Evolutionary conservation across 179 eudicot genomes (phyloP).

Genomic region (Corrigiola litoralis): DNA sequence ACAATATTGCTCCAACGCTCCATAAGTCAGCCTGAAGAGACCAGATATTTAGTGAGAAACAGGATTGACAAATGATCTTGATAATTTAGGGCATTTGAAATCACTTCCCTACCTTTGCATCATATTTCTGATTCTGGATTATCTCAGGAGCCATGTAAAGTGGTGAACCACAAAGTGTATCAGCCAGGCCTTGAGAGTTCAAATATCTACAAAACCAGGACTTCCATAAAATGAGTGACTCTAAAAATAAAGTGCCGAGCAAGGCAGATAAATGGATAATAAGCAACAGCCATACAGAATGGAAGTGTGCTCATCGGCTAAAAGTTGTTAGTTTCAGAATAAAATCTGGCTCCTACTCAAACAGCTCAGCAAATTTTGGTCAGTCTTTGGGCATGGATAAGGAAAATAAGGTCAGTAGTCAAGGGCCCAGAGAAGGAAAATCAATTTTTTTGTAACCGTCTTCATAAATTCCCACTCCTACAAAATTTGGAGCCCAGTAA

Average conservation of each 20-base stretch:
- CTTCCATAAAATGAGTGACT: constrained; percentile 3
- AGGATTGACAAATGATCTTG: not conserved
- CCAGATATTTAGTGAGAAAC: not conserved
- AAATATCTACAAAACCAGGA: constrained; percentile 34
- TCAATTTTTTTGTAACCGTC: too few relatives aligned
- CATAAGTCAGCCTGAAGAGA: constrained; percentile 50
- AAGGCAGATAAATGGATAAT: not conserved
- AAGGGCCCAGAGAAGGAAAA: too few relatives aligned
- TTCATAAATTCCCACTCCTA: too few relatives aligned
- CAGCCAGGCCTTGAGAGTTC: constrained; percentile 48
- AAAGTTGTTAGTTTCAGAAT: not conserved
- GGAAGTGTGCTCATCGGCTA: constrained; percentile 1
- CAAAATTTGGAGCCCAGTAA: too few relatives aligned
- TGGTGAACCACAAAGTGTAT: constrained; percentile 56
- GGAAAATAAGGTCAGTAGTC: not conserved
- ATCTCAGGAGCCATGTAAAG: constrained; percentile 59
- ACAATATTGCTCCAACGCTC: constrained; percentile 56
- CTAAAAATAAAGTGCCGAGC: not conserved
- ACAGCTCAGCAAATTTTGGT: not conserved
- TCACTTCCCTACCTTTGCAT: constrained; percentile 40
- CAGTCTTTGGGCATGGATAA: not conserved
- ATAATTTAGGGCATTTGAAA: not conserved
- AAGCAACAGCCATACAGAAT: not conserved
- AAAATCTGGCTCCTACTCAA: not conserved
- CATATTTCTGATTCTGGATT: constrained; percentile 49